Evolutionary conservation across 352 stramenopile genomes (phyloP).

Genomic region (Plasmopara viticola): DNA sequence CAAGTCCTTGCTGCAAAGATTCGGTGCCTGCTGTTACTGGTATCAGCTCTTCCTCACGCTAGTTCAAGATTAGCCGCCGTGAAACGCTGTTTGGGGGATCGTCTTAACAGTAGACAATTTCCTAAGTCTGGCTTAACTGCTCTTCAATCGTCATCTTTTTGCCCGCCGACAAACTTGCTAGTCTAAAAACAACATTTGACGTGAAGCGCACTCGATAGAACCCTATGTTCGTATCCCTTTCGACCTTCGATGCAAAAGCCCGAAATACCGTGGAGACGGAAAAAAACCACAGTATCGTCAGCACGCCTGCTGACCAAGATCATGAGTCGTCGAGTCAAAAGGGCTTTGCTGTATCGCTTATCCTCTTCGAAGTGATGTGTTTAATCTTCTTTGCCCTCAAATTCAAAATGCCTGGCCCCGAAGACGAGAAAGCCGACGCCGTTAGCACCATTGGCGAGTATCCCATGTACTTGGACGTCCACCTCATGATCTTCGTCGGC

Average conservation of each 20-base stretch:
- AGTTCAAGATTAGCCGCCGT: too few relatives aligned
- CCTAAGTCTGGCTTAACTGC: too few relatives aligned
- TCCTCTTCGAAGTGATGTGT: constrained; percentile 13
- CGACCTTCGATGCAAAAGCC: constrained; percentile 8
- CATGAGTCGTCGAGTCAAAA: constrained; percentile 1
- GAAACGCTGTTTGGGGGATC: too few relatives aligned
- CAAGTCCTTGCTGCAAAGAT: too few relatives aligned
- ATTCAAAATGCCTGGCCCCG: constrained; percentile 17
- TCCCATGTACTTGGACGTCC: constrained; percentile 67
- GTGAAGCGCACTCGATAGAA: too few relatives aligned
- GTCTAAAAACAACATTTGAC: too few relatives aligned
- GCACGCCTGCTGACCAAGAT: background rate
- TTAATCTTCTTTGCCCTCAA: constrained; percentile 18
- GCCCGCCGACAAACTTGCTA: too few relatives aligned
- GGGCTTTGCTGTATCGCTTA: constrained; percentile 10
- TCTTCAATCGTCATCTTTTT: too few relatives aligned
- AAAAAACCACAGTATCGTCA: constrained; percentile 8
- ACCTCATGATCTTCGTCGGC: constrained; percentile 84
- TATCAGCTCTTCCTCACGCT: too few relatives aligned
- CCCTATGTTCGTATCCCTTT: background rate
- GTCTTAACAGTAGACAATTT: too few relatives aligned
- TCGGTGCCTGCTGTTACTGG: too few relatives aligned
- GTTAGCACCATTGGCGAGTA: constrained; percentile 12
- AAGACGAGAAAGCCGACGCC: constrained; percentile 5
- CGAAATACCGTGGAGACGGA: constrained; percentile 8